Base-by-base conservation (phyloP, 2,329 filamentous ascomycete species). In the Colletotrichum godetiae region DNA sequence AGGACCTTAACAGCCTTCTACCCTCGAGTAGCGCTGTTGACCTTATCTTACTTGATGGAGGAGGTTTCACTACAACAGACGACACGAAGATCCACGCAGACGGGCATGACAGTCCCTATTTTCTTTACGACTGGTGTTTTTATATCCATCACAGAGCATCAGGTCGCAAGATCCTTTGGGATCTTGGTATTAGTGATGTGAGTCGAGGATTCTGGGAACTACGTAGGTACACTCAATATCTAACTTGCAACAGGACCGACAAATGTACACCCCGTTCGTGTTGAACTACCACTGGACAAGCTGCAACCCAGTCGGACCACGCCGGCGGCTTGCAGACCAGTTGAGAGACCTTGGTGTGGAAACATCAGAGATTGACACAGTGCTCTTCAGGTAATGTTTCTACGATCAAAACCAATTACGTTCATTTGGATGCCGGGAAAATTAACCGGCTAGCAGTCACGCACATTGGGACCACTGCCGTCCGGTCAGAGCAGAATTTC, bases 11-110 rank as follows among this genome's bases (percentile, higher is more conserved):
- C 11, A 49, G 6, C 10, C 42, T 49, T 49, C 42, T 19, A 49
- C 10, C 19, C 42, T 49, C 42, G 42, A 4, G 19, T 49, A 49
- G 19, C 8, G 19, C 42, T 5, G 19, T 60, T 12, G 58, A 60
- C 12, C 10, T 60, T n/a, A n/a, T 11, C n/a, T 37, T 60, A 37
- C n/a, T 42, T 33, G 58, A 60, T 37, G 58, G 58, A 22, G 58
- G 58, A 22, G 58, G 58, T n/a, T 24, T 60, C 6, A 60, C 58
- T 24, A 60, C 58, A 33, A 60, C 58, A 5, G 58, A 60, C 33
- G 58, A 60, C 58, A 60, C 58, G 24, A 60, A 37, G 58, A 60
- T 60, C n/a, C 58, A 60, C 31, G 58, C 31, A 19, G 58, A 60
- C 37, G 58, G 58, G 31, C 31, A 42, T 60, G 8, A 13, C n/a